Evolutionary conservation across 768 basidiomycete species (phyloP).

Genomic region (Jaapia argillacea): DNA sequence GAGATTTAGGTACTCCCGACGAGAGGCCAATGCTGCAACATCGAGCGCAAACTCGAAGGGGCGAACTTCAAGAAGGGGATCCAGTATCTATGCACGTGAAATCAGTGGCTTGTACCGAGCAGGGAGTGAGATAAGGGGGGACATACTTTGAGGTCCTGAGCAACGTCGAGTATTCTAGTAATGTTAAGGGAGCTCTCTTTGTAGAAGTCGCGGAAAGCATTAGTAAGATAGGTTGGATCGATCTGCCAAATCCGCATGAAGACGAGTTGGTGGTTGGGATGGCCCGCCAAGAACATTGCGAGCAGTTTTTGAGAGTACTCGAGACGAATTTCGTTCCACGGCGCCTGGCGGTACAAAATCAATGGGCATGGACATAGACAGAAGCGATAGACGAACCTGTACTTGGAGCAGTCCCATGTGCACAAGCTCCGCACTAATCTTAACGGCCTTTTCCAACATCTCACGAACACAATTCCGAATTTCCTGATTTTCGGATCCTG

Average conservation of each 20-base stretch:
- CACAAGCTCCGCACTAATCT: slow-evolving; percentile 89
- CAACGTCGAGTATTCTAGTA: slow-evolving; percentile 89
- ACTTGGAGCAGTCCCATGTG: slow-evolving; percentile 90
- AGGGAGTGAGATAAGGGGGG: neutral
- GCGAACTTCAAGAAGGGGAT: slow-evolving; percentile 82
- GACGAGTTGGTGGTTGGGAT: slow-evolving; percentile 92
- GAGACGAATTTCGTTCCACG: slow-evolving; percentile 82
- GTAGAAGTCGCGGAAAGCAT: slow-evolving; percentile 88
- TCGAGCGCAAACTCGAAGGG: slow-evolving; percentile 89
- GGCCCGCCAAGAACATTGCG: slow-evolving; percentile 83
- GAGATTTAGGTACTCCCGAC: slow-evolving; percentile 88
- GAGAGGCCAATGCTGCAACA: slow-evolving; percentile 87
- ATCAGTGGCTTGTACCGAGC: no score
- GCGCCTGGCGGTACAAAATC: slow-evolving; percentile 41
- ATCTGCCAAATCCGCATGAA: slow-evolving; percentile 97
- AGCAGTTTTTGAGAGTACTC: slow-evolving; percentile 82
- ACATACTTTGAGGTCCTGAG: slow-evolving; percentile 81
- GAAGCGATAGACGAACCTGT: slow-evolving; percentile 44
- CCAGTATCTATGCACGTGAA: slow-evolving; percentile 70
- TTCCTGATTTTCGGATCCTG: slow-evolving; percentile 61
- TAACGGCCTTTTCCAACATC: slow-evolving; percentile 89
- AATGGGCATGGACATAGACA: slow-evolving; percentile 3
- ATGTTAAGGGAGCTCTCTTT: slow-evolving; percentile 89
- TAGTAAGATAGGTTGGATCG: slow-evolving; percentile 75
- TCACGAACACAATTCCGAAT: slow-evolving; percentile 74